A percentile compares a stretch with the other conserved stretches of the same genome.
Conservation (phyloP, 2,329 filamentous ascomycete genomes). For the Scedosporium dehoogii region DNA sequence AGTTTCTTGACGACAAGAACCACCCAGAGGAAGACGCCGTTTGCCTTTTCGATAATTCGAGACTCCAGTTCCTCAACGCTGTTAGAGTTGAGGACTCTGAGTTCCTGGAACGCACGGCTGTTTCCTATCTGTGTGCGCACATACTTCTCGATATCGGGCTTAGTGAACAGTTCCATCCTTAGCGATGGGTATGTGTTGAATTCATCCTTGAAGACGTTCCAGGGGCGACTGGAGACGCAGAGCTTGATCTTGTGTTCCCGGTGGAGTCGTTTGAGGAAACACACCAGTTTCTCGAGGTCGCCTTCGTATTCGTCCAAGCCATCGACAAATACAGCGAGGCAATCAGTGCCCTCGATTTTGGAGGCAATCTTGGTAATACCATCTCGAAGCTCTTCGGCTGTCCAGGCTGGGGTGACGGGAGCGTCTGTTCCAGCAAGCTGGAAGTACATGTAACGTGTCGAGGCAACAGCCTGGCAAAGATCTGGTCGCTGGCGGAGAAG, state of each 20-base stretch:
- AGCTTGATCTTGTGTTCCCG: not conserved
- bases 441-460: not conserved
- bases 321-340: not conserved
- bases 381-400: not conserved
- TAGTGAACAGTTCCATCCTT: not conserved
- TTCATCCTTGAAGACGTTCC: not conserved
- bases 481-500: not conserved
- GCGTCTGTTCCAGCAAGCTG: not conserved
- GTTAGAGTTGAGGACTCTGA: not conserved
- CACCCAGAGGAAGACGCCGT: not conserved
- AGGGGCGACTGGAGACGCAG: not conserved
- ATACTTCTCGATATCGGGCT: not conserved
- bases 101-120: not conserved
- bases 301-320: not conserved
- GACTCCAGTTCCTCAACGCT: not conserved
- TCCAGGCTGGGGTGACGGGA: not conserved
- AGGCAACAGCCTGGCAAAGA: not conserved
- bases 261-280: not conserved
- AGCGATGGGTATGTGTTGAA: not conserved
- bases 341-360: not conserved
- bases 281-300: not conserved
- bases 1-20: not conserved
- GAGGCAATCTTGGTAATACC: not conserved
- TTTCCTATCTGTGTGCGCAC: not conserved
- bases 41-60: not conserved